Evolutionary conservation across 352 stramenopile species (phyloP).

Genomic region (Phytophthora pinifolia): DNA sequence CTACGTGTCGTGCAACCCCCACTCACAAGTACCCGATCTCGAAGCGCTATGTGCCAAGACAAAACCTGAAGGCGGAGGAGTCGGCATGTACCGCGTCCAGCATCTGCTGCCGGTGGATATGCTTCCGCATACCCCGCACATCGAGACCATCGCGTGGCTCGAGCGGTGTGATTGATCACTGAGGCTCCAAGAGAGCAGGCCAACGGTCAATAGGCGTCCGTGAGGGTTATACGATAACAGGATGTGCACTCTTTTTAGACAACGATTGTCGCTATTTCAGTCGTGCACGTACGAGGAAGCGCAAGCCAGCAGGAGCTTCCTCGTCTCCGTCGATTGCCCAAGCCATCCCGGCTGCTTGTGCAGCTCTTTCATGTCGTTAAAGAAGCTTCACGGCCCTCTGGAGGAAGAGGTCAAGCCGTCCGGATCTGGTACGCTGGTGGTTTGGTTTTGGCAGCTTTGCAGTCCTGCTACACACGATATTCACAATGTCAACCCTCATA

Average conservation of each 20-base stretch:
- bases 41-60: constrained; percentile 37
- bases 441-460: not conserved
- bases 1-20: constrained; percentile 81
- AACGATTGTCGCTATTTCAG: constrained; percentile 5
- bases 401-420: not conserved
- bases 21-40: constrained; percentile 62
- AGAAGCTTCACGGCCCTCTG: not conserved
- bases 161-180: constrained; percentile 24
- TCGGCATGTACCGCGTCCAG: constrained; percentile 41
- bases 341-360: no score
- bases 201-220: no score
- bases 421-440: constrained; percentile 3
- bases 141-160: constrained; percentile 78
- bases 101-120: constrained; percentile 74
- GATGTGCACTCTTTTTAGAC: not conserved
- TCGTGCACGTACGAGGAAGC: not conserved
- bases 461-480: no score
- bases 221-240: not conserved
- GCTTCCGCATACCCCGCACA: constrained; percentile 78
- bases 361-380: constrained; percentile 14
- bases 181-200: no score
- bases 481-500: not conserved
- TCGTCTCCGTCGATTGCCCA: no score
- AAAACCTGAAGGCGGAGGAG: constrained; percentile 24
- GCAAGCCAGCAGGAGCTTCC: not conserved